Percentiles rank a stretch among this genome's conserved stretches.
These are phyloP conservation scores for Cryphonectria radicalis DNA, from an alignment of 2,329 filamentous ascomycete species.

Conservation along the genomic window DNA sequence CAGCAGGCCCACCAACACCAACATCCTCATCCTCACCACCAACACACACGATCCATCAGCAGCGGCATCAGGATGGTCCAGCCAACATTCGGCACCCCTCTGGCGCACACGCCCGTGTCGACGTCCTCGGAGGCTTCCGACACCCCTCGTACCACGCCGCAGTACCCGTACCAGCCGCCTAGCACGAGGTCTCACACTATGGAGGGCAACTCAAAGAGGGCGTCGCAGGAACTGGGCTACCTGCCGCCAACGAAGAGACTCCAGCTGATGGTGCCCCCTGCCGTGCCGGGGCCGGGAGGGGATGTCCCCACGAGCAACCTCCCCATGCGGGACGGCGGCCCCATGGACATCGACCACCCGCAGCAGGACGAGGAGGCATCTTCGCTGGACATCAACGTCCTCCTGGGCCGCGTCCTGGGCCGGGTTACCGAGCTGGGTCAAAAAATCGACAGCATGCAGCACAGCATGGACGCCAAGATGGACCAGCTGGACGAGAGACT, in stretches of 20 bases:
- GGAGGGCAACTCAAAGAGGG: conserved; percentile 18
- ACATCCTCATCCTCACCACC: background rate
- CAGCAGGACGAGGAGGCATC: conserved; percentile 3
- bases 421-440: conserved; percentile 21
- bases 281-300: too few species aligned
- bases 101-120: conserved; percentile 24
- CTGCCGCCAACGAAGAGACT: conserved; percentile 23
- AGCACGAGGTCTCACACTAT: background rate
- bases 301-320: background rate
- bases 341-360: conserved; percentile 7
- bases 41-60: conserved; percentile 16
- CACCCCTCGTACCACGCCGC: conserved; percentile 26
- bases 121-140: conserved; percentile 20
- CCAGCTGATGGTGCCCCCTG: conserved; percentile 11
- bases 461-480: conserved; percentile 21
- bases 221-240: conserved; percentile 20
- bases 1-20: background rate
- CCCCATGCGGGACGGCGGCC: conserved; percentile 19
- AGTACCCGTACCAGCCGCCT: conserved; percentile 8
- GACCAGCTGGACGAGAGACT: conserved; percentile 26
- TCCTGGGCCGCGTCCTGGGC: conserved; percentile 25
- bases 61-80: conserved; percentile 24
- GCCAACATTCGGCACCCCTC: conserved; percentile 22
- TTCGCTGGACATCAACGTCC: conserved; percentile 2
- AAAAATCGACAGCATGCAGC: conserved; percentile 26